Percentiles rank a stretch among this genome's conserved stretches.
Evolutionary conservation across 2,329 filamentous ascomycete genomes (phyloP).

Genomic region (Cordyceps tenuipes): DNA sequence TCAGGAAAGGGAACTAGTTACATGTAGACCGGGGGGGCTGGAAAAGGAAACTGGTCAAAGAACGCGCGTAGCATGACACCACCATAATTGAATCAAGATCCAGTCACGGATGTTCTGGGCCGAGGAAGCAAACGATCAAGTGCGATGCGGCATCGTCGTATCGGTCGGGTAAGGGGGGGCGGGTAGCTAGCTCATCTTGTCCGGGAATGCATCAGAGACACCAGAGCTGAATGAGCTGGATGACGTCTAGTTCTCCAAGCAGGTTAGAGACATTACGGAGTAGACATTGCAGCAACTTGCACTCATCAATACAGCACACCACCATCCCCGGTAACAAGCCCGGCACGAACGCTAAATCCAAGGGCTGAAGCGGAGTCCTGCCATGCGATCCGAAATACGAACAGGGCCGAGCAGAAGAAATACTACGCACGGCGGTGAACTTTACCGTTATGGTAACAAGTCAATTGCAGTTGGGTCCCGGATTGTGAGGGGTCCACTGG

Average conservation of each 20-base stretch:
- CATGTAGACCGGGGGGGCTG: background rate
- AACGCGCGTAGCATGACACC: background rate
- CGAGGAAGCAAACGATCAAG: background rate
- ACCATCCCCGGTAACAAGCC: background rate
- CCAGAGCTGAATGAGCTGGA: background rate
- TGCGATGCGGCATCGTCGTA: conserved; percentile 3
- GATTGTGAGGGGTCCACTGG: background rate
- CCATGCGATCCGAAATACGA: conserved; percentile 2
- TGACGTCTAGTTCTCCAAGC: background rate
- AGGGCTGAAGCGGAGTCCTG: background rate
- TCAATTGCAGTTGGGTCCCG: background rate
- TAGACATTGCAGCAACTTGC: background rate
- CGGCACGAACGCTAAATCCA: background rate
- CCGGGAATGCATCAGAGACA: background rate
- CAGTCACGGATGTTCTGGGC: background rate
- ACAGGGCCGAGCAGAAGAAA: background rate
- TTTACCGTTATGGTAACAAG: background rate
- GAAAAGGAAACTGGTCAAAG: background rate
- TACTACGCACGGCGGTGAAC: too few species aligned
- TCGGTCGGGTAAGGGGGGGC: background rate
- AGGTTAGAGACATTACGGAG: too few species aligned
- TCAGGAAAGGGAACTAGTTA: too few species aligned
- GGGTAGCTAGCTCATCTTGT: background rate
- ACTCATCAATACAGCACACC: background rate
- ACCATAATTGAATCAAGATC: background rate